Evolutionary conservation across 2,329 filamentous ascomycete species (phyloP).

Genomic region (Dothiorella sarmentorum): DNA sequence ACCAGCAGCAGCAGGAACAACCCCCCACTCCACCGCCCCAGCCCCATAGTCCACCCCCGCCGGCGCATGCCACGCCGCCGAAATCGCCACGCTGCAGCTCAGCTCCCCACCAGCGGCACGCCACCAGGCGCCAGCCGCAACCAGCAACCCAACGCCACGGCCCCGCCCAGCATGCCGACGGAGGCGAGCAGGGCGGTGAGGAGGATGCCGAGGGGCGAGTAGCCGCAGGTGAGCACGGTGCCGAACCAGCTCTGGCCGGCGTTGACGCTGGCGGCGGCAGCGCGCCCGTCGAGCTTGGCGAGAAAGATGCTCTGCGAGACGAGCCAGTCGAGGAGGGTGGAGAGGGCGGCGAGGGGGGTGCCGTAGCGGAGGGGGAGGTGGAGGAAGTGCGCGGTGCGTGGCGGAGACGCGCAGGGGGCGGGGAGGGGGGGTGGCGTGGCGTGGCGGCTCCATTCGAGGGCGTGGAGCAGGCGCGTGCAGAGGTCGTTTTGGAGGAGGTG

Average conservation of each 20-base stretch:
- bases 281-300: constrained; percentile 19
- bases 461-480: too few species aligned
- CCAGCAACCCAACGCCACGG: too few species aligned
- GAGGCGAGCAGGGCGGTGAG: not conserved
- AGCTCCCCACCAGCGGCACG: not conserved
- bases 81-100: not conserved
- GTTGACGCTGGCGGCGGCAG: not conserved
- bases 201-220: not conserved
- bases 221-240: not conserved
- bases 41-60: not conserved
- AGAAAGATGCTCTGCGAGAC: constrained; percentile 44
- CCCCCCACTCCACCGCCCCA: not conserved
- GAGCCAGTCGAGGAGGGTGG: constrained; percentile 43
- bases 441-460: too few species aligned
- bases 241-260: not conserved
- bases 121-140: not conserved
- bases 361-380: constrained; percentile 38
- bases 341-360: too few species aligned
- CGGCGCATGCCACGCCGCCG: not conserved
- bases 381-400: constrained; percentile 40
- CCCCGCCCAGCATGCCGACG: too few species aligned
- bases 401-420: too few species aligned
- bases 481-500: too few species aligned
- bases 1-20: too few species aligned
- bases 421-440: too few species aligned